Evolutionary conservation across 2,329 filamentous ascomycete species (phyloP), one percentile per base, ranked within the genome.

Genomic region (Mycosphaerella arachidis): DNA sequence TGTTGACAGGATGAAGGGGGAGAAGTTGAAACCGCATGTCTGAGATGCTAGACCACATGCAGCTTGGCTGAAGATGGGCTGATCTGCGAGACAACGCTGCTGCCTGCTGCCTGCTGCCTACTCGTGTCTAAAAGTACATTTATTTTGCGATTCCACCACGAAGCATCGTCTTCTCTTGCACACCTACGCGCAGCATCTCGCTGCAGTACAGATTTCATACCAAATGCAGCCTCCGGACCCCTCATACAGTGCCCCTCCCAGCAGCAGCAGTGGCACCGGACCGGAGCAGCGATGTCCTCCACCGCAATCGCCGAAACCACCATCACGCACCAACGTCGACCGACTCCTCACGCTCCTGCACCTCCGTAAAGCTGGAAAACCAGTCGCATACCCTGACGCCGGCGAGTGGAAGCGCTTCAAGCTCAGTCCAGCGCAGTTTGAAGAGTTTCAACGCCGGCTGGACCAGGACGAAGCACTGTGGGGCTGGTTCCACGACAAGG

Each of bases 201-300:
- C 37, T 43, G 37, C 37, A n/a, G 37, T 43, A 43, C 6, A 9
- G n/a, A 12, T 43, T 3, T 18, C 37, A 43, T 16, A n/a, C 37
- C 37, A 12, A 43, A 43, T 43, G 37, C 6, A n/a, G 37, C 6
- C 37, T 43, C 12, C 16, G 6, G 12, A n/a, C 3, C 12, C 37
- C 16, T 43, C 37, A 43, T 43, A 16, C 27, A 48, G 50, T 31
- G 30, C 37, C n/a, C 50, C 57, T n/a, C 53, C 57, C 33, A 55
- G 51, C 45, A 58, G 50, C 40, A n/a, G n/a, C n/a, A n/a, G n/a
- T n/a, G 56, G 54, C 30, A 58, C 54, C 56, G 56, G 54, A 20
- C 52, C 46, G 10, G 29, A 40, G 35, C 52, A 46, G 31, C 43
- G 7, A 20, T 35, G 55, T 24, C 57, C 57, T 10, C 57, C 57